Percentiles rank a stretch among this genome's conserved stretches.
Conservation (phyloP, 768 basidiomycete genomes). For the Termitomyces sp. region DNA sequence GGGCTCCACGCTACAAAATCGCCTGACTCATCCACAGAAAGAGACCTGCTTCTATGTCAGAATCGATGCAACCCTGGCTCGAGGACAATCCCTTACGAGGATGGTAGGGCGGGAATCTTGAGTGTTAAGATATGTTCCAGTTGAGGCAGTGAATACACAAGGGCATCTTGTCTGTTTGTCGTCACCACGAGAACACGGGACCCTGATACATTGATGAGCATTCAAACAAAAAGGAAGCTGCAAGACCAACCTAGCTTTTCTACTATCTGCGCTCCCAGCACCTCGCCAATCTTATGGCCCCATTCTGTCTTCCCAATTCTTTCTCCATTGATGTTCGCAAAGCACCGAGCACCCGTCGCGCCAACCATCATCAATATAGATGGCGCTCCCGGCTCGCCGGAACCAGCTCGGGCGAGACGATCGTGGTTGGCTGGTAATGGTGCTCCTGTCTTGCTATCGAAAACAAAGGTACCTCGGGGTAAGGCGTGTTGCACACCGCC, state of each 20-base stretch:
- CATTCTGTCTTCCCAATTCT: slow-evolving; percentile 64
- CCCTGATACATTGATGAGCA: slow-evolving; percentile 22
- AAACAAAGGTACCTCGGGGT: slow-evolving; percentile 42
- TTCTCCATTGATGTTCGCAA: slow-evolving; percentile 59
- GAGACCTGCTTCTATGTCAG: slow-evolving; percentile 4
- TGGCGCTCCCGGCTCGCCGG: slow-evolving; percentile 19
- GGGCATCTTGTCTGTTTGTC: slow-evolving; percentile 41
- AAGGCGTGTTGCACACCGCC: slow-evolving; percentile 37
- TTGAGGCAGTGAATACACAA: slow-evolving; percentile 60
- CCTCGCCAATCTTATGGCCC: slow-evolving; percentile 44
- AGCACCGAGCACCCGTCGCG: slow-evolving; percentile 50
- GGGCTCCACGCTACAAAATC: slow-evolving; percentile 47
- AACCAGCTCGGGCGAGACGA: slow-evolving; percentile 32
- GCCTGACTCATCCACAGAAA: slow-evolving; percentile 28
- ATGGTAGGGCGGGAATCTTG: slow-evolving; percentile 26
- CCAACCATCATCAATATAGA: slow-evolving; percentile 46
- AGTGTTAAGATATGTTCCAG: slow-evolving; percentile 52
- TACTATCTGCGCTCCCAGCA: slow-evolving; percentile 49
- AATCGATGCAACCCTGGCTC: neutral
- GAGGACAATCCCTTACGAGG: slow-evolving; percentile 23
- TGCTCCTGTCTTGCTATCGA: slow-evolving; percentile 50
- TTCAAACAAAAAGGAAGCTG: neutral
- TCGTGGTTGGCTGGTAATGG: slow-evolving; percentile 37
- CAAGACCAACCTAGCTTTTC: slow-evolving; percentile 50
- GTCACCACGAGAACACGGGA: slow-evolving; percentile 52